A percentile compares a stretch with the other conserved stretches of the same genome.
Evolutionary conservation across 192 early-diverging fungal species (phyloP).

Genomic region (Helicostylum pulchrum): DNA sequence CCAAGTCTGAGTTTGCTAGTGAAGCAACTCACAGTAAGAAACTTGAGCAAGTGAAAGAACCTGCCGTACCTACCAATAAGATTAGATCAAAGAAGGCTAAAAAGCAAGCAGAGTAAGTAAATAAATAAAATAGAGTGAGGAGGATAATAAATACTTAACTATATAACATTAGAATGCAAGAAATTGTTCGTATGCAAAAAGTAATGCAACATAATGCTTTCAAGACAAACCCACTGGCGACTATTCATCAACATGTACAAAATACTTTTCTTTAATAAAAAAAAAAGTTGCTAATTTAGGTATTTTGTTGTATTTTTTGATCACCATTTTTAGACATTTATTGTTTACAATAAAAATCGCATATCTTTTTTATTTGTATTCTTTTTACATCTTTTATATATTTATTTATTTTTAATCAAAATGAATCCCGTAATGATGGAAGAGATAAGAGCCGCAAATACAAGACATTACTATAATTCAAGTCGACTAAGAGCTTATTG

Average conservation of each 20-base stretch:
- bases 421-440: background rate
- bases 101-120: slow-evolving; percentile 57
- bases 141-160: background rate
- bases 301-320: background rate
- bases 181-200: slow-evolving; percentile 72
- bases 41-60: slow-evolving; percentile 2
- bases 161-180: slow-evolving; percentile 43
- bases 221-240: slow-evolving; percentile 63
- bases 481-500: slow-evolving; percentile 5
- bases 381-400: background rate
- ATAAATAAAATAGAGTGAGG: background rate
- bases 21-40: slow-evolving; percentile 4
- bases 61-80: slow-evolving; percentile 20
- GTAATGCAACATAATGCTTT: slow-evolving; percentile 70
- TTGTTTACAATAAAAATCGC: background rate
- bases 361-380: background rate
- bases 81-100: slow-evolving; percentile 50
- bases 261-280: slow-evolving; percentile 47
- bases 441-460: too few relatives aligned
- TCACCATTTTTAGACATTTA: too few relatives aligned
- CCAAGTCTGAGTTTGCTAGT: slow-evolving; percentile 8
- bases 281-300: background rate
- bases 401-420: background rate
- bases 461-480: too few relatives aligned
- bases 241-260: slow-evolving; percentile 70